Conservation (phyloP, 192 early-diverging fungal genomes). For the Dissophora ornata region DNA sequence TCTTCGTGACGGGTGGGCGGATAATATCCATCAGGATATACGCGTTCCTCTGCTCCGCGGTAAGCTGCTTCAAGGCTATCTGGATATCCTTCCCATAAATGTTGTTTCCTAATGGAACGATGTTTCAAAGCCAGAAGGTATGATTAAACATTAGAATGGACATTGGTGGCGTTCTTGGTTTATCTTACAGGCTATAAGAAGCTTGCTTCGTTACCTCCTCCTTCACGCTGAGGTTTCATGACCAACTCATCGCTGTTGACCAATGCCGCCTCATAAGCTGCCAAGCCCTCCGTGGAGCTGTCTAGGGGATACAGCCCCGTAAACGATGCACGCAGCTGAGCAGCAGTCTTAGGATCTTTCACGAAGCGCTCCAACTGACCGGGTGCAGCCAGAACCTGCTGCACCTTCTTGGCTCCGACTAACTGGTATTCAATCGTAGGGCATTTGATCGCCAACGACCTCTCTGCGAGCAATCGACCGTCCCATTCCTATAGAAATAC, state of each 20-base stretch:
- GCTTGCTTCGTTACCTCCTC: slow-evolving; percentile 89
- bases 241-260: slow-evolving; percentile 77
- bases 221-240: slow-evolving; percentile 97
- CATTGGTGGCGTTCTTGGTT: too few species aligned
- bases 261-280: slow-evolving; percentile 76
- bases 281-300: slow-evolving; percentile 66
- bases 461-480: slow-evolving; percentile 86
- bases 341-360: slow-evolving; percentile 57
- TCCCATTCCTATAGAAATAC: slow-evolving; percentile 82
- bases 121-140: too few species aligned
- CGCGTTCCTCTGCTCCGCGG: slow-evolving; percentile 75
- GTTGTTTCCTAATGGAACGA: slow-evolving; percentile 74
- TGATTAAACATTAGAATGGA: too few species aligned
- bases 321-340: slow-evolving; percentile 77
- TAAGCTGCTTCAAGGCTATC: slow-evolving; percentile 60
- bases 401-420: slow-evolving; percentile 95
- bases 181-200: too few species aligned
- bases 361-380: slow-evolving; percentile 85
- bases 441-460: slow-evolving; percentile 86
- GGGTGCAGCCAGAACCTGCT: slow-evolving; percentile 88
- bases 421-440: slow-evolving; percentile 92
- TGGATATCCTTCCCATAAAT: slow-evolving; percentile 90
- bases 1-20: slow-evolving; percentile 76
- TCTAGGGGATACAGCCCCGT: slow-evolving; percentile 94
- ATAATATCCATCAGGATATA: slow-evolving; percentile 99